These are phyloP conservation scores for Lactarius hatsudake DNA, from an alignment of 768 basidiomycete genomes.

Conservation along the genomic window DNA sequence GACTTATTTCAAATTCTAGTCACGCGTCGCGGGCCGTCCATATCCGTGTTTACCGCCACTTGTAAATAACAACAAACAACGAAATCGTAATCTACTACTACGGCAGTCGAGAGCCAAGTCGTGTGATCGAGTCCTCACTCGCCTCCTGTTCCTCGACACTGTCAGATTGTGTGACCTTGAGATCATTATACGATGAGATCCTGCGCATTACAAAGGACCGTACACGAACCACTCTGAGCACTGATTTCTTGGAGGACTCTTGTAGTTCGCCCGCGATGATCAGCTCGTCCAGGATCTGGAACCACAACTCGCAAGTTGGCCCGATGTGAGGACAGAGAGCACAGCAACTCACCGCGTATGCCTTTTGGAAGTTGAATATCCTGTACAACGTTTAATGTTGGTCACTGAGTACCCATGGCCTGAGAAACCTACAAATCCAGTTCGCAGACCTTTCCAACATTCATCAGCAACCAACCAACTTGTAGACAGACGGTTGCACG, in stretches of 20 bases:
- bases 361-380: conserved; percentile 98
- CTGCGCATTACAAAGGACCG: not conserved
- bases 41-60: not conserved
- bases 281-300: conserved; percentile 84
- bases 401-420: not conserved
- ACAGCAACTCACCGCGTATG: conserved; percentile 62
- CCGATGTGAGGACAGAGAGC: not conserved
- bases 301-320: not conserved
- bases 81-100: conserved; percentile 10
- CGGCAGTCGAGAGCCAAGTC: conserved; percentile 63
- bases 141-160: conserved; percentile 83
- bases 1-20: not conserved
- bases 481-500: not conserved
- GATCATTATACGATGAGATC: not conserved
- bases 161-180: conserved; percentile 81
- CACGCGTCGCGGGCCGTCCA: conserved; percentile 22
- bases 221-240: conserved; percentile 53
- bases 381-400: conserved; percentile 38
- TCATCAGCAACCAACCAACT: not conserved
- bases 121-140: conserved; percentile 74
- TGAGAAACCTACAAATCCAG: conserved; percentile 70
- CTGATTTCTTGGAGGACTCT: conserved; percentile 80
- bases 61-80: not conserved
- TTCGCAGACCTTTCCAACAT: conserved; percentile 70
- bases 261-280: conserved; percentile 92